Conservation (phyloP, 2,329 filamentous ascomycete genomes). For the Fusarium clavum region DNA sequence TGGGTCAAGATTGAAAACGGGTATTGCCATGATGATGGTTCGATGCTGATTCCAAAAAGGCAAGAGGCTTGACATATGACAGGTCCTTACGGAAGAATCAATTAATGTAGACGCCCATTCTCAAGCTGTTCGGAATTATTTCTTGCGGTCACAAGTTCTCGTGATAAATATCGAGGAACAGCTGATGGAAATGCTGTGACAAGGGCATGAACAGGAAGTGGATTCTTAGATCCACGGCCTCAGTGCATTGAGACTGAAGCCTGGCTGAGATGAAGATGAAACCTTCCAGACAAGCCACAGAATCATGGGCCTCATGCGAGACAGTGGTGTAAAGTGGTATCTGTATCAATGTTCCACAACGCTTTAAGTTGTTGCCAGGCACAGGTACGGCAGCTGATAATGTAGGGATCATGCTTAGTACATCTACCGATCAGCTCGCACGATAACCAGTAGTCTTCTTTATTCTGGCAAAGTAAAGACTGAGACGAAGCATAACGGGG, state of each 20-base stretch:
- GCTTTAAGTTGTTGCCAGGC: slow-evolving; percentile 15
- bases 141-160: slow-evolving; percentile 2
- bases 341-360: slow-evolving; percentile 16
- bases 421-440: slow-evolving; percentile 28
- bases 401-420: slow-evolving; percentile 1
- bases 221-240: slow-evolving; percentile 28
- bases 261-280: slow-evolving; percentile 41
- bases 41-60: slow-evolving; percentile 34
- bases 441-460: slow-evolving; percentile 19
- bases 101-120: background rate
- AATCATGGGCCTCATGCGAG: slow-evolving; percentile 28
- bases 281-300: slow-evolving; percentile 29
- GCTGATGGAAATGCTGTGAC: slow-evolving; percentile 11
- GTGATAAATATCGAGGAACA: background rate
- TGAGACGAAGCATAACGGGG: slow-evolving; percentile 40
- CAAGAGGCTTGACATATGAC: slow-evolving; percentile 1
- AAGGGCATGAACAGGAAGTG: slow-evolving; percentile 23
- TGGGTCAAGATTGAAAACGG: slow-evolving; percentile 37
- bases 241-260: slow-evolving; percentile 22
- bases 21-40: slow-evolving; percentile 35
- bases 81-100: slow-evolving; percentile 10
- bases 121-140: slow-evolving; percentile 5
- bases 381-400: slow-evolving; percentile 1
- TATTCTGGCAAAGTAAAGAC: slow-evolving; percentile 3
- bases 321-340: slow-evolving; percentile 28